These are phyloP conservation scores for Garcia nutans DNA, from an alignment of 345 rosid genomes.

Conservation along the genomic window DNA sequence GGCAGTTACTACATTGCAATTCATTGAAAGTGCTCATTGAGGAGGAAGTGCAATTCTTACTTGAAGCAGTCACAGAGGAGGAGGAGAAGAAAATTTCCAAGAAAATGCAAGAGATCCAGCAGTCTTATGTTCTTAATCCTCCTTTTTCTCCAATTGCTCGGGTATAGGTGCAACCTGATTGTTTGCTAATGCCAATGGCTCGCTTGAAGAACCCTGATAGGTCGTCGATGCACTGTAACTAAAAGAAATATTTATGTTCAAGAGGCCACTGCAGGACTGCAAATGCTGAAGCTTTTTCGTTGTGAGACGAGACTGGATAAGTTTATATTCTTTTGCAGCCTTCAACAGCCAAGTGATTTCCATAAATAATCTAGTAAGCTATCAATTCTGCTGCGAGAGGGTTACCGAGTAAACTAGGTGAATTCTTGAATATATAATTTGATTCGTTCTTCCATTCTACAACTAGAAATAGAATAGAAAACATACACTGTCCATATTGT, in stretches of 20 bases:
- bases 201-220: neutral
- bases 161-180: conserved; percentile 41
- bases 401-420: conserved; percentile 3
- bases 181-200: neutral
- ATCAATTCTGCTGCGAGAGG: conserved; percentile 6
- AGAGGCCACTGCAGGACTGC: neutral
- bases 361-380: neutral
- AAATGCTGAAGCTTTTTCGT: neutral
- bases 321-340: neutral
- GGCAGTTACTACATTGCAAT: conserved; percentile 42
- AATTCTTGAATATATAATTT: conserved; percentile 28
- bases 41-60: conserved; percentile 66
- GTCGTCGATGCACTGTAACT: neutral
- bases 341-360: neutral
- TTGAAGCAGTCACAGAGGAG: conserved; percentile 59
- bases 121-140: conserved; percentile 64
- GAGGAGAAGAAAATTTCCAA: conserved; percentile 46
- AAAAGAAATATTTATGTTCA: neutral
- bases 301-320: neutral
- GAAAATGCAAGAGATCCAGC: conserved; percentile 44
- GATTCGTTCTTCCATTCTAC: conserved; percentile 33
- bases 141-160: conserved; percentile 91
- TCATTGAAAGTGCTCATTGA: conserved; percentile 65
- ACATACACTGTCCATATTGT: conserved; percentile 51
- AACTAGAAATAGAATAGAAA: conserved; percentile 40